Percentiles rank a stretch among this genome's conserved stretches.
Conservation (phyloP, 805 yeast genomes). For the Ogataea haglerorum region DNA sequence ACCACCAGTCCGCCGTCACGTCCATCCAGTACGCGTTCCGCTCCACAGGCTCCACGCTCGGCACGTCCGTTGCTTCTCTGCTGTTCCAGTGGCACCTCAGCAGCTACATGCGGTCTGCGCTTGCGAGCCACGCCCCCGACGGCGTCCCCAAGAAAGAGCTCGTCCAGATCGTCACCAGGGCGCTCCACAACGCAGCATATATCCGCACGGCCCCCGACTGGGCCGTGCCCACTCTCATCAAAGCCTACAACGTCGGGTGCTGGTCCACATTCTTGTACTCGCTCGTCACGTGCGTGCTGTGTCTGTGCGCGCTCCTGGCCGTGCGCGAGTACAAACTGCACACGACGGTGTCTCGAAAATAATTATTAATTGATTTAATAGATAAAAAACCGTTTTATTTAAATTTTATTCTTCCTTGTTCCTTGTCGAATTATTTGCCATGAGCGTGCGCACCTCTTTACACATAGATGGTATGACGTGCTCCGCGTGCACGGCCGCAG, state of each 20-base stretch:
- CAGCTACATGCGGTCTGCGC: conserved; percentile 26
- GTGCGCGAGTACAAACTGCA: conserved; percentile 45
- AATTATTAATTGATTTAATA: not conserved
- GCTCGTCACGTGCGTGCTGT: conserved; percentile 32
- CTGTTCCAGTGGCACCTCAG: conserved; percentile 50
- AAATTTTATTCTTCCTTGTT: conserved; percentile 2
- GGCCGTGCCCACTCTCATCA: conserved; percentile 44
- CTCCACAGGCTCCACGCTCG: conserved; percentile 63
- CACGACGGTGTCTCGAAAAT: conserved; percentile 43
- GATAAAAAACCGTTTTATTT: not conserved
- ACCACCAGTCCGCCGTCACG: conserved; percentile 64
- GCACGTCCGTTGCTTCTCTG: conserved; percentile 62
- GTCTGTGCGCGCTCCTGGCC: conserved; percentile 5
- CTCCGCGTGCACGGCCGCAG: conserved; percentile 73
- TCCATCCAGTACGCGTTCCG: conserved; percentile 65
- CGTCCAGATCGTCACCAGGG: conserved; percentile 43
- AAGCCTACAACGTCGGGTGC: conserved; percentile 50
- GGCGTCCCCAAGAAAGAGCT: conserved; percentile 39
- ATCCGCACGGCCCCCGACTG: conserved; percentile 51
- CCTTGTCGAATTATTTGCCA: not conserved
- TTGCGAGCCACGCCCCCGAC: conserved; percentile 33
- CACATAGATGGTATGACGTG: conserved; percentile 84
- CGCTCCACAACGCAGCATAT: conserved; percentile 56
- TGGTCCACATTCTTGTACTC: conserved; percentile 51
- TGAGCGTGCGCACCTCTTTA: conserved; percentile 7